Conservation (phyloP, 1,139 yeast genomes). For the Yamadazyma epiphylla region DNA sequence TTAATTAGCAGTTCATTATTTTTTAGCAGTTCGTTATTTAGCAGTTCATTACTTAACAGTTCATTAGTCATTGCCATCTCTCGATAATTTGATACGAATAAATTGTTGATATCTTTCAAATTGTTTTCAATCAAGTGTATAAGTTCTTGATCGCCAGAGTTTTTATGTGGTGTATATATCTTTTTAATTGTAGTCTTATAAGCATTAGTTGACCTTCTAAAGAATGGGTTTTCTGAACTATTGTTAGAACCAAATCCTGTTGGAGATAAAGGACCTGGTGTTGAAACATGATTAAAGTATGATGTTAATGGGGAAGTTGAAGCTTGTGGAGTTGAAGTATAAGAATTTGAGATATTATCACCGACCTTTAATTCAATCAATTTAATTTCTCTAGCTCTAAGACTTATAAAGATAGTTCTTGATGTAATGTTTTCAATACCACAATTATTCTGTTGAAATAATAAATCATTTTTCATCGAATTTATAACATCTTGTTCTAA, state of each 20-base stretch:
- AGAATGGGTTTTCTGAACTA: slow-evolving; percentile 2
- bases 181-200: slow-evolving; percentile 37
- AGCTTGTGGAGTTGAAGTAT: slow-evolving; percentile 5
- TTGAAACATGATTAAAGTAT: slow-evolving; percentile 6
- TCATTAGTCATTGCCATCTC: slow-evolving; percentile 3
- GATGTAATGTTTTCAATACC: slow-evolving; percentile 29
- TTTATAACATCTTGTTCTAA: slow-evolving; percentile 48
- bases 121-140: slow-evolving; percentile 23
- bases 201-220: slow-evolving; percentile 13
- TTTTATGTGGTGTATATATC: slow-evolving; percentile 32
- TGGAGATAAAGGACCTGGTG: neutral
- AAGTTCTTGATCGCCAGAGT: slow-evolving; percentile 27
- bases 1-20: too few relatives aligned
- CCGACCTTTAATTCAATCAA: slow-evolving; percentile 40
- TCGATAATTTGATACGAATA: slow-evolving; percentile 13
- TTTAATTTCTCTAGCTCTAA: slow-evolving; percentile 57
- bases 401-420: slow-evolving; percentile 41
- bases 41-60: slow-evolving; percentile 7
- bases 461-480: slow-evolving; percentile 55
- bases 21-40: slow-evolving; percentile 8
- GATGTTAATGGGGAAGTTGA: slow-evolving; percentile 5
- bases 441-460: slow-evolving; percentile 39
- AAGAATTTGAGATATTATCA: slow-evolving; percentile 5
- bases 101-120: slow-evolving; percentile 24
- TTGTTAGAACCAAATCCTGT: neutral